phyloP scores from a whole-genome alignment of 2,329 filamentous ascomycete species.

The Alternaria sp. region DNA sequence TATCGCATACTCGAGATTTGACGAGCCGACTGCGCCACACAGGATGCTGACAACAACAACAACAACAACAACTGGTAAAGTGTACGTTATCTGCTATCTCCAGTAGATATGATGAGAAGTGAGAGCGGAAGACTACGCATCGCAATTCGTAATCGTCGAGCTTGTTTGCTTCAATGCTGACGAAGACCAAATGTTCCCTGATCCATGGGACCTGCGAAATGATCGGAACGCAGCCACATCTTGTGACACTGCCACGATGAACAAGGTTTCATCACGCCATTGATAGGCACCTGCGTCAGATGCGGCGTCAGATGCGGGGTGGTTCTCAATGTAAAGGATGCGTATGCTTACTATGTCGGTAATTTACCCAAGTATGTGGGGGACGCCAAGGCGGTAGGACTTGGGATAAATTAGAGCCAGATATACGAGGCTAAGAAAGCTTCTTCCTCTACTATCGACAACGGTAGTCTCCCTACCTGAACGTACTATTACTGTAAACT shows the following conservation, averaged over 20 bases:
- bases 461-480: too few relatives aligned
- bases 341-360: constrained; percentile 3
- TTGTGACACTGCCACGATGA: background rate
- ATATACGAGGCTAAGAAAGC: too few relatives aligned
- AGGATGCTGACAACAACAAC: background rate
- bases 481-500: too few relatives aligned
- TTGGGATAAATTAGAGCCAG: too few relatives aligned
- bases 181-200: background rate
- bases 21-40: background rate
- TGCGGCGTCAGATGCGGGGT: background rate
- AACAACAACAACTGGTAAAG: background rate
- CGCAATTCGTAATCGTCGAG: constrained; percentile 2
- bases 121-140: background rate
- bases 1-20: constrained; percentile 3
- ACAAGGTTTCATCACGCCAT: background rate
- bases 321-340: background rate
- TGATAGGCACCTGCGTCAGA: background rate
- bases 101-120: background rate
- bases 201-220: background rate
- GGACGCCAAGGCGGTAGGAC: too few relatives aligned
- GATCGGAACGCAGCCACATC: background rate
- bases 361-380: too few relatives aligned
- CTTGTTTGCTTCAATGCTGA: constrained; percentile 1
- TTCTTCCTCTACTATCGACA: too few relatives aligned
- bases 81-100: background rate